Evolutionary conservation across 2,329 filamentous ascomycete species (phyloP).

Genomic region (Aspergillus costaricaensis): DNA sequence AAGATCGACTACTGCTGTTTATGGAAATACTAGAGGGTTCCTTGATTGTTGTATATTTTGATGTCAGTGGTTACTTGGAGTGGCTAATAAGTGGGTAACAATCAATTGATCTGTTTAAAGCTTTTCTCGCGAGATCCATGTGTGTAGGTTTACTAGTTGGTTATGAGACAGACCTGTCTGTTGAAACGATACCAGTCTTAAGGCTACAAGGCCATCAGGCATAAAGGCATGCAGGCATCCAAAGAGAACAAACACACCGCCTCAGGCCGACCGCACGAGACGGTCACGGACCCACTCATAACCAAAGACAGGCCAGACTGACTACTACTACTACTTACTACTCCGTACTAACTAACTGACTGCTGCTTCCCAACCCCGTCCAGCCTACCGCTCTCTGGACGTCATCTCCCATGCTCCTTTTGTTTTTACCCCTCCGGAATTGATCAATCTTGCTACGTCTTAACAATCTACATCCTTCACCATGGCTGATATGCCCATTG

Average conservation of each 20-base stretch:
- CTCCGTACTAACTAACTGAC: too few relatives aligned
- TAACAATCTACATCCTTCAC: constrained; percentile 17
- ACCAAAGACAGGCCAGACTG: background rate
- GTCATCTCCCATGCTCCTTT: constrained; percentile 15
- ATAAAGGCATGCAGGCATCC: background rate
- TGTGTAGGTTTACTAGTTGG: too few relatives aligned
- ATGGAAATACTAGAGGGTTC: too few relatives aligned
- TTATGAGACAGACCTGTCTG: too few relatives aligned
- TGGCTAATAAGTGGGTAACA: too few relatives aligned
- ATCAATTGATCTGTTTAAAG: background rate
- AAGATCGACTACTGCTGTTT: too few relatives aligned
- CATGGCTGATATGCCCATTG: constrained; percentile 55
- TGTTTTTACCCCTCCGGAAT: constrained; percentile 14
- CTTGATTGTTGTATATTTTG: too few relatives aligned
- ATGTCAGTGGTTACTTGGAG: too few relatives aligned
- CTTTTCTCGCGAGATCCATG: background rate
- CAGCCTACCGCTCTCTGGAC: constrained; percentile 14
- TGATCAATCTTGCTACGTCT: constrained; percentile 9
- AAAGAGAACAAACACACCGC: background rate
- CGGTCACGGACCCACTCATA: background rate
- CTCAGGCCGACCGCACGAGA: background rate
- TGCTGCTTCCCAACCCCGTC: background rate
- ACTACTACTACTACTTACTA: too few relatives aligned
- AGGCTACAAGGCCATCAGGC: constrained; percentile 6
- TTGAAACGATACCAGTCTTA: background rate